Conservation (phyloP, 2,329 filamentous ascomycete species). For the Hirsutella thompsonii region DNA sequence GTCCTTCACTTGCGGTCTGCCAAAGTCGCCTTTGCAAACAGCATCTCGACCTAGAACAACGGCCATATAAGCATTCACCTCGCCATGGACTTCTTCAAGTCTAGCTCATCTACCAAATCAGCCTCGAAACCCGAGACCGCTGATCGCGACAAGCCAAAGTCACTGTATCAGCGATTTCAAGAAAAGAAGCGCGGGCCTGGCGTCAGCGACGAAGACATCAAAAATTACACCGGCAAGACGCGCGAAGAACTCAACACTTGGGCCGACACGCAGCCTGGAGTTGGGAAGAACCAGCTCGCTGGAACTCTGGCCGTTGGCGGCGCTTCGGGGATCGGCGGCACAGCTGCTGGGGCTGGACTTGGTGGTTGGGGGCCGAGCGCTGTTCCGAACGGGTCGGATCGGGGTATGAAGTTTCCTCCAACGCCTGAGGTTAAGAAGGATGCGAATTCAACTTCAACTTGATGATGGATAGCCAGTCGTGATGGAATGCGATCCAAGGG, state of each 20-base stretch:
- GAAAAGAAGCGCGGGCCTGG: slow-evolving; percentile 16
- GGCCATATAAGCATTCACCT: too few relatives aligned
- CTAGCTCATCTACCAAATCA: background rate
- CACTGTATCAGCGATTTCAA: slow-evolving; percentile 18
- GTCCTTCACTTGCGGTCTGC: too few relatives aligned
- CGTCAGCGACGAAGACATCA: slow-evolving; percentile 24
- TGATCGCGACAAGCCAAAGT: slow-evolving; percentile 3
- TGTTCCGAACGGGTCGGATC: slow-evolving; percentile 11
- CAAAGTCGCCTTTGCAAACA: too few relatives aligned
- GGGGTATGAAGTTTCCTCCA: slow-evolving; percentile 24
- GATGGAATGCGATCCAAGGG: too few relatives aligned
- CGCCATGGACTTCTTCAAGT: background rate
- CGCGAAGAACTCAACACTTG: slow-evolving; percentile 21
- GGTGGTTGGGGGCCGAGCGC: slow-evolving; percentile 22
- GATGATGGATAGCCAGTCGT: too few relatives aligned
- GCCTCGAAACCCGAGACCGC: too few relatives aligned
- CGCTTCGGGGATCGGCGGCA: slow-evolving; percentile 16
- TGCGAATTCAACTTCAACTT: slow-evolving; percentile 23
- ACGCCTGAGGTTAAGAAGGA: slow-evolving; percentile 2
- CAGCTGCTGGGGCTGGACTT: slow-evolving; percentile 14
- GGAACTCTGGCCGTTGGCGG: slow-evolving; percentile 18
- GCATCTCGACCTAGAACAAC: too few relatives aligned
- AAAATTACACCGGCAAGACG: slow-evolving; percentile 27
- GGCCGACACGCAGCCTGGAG: slow-evolving; percentile 24
- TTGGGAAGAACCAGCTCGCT: slow-evolving; percentile 25